Evolutionary conservation across 2,329 filamentous ascomycete species (phyloP), one percentile per base, ranked within the genome.

Genomic region (Xylariaceae sp.): DNA sequence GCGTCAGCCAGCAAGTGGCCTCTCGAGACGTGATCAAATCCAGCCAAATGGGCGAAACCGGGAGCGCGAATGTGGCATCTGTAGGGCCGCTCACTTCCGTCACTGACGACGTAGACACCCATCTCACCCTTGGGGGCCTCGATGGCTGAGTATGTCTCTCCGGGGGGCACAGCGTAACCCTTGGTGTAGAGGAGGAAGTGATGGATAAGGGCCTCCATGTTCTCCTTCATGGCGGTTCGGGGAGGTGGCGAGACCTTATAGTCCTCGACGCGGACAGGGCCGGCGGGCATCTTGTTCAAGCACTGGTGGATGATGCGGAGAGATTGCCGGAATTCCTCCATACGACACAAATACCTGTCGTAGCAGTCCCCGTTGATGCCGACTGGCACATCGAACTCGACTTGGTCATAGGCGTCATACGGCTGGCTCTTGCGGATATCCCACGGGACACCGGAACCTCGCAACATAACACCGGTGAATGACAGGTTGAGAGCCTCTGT

Each of bases 61-160:
- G 93, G 93, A 29, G 94, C 92, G 60, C 93, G 84, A 61, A 98
- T 96, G 76, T 96, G 94, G 73, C 93, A 96, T 63, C 94, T 81
- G 75, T 98, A 98, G 37, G 93, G 93, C 64, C 93, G 79, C 79
- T 98, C 93, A 66, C 84, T 93, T 54, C 93, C 93, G 65, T 98
- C 93, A 65, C 88, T 95, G 62, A 98, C 93, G 41, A 98, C 74
- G 67, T 86, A 98, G 36, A 98, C 93, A 67, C 86, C 93, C 93
- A 98, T 98, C 76, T 98, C 93, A 61, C 93, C 93, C 85, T 98
- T 98, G 50, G 93, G 93, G n/a, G 94, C 93, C 77, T 98, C 93
- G 55, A 98, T 98, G 52, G 86, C 92, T 37, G 86, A 91, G 77
- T 98, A 98, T 5, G 93, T 98, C 77, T 98, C 93, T 53, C 93